Conservation (phyloP, 345 rosid genomes). For the Bruguiera gymnorhiza region DNA sequence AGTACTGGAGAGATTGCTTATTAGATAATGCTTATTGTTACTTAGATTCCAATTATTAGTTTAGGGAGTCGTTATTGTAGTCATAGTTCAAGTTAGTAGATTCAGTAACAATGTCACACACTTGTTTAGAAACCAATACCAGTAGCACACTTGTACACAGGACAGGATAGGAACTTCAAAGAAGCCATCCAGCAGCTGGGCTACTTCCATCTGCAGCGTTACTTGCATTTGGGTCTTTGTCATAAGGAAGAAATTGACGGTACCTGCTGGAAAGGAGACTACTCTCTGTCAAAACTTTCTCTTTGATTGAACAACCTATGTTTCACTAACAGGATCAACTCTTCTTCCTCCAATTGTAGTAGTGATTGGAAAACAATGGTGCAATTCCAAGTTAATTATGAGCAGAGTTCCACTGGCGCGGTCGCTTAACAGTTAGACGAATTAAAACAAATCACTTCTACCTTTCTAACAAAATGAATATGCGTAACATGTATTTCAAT, state of each 20-base stretch:
- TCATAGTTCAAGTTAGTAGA: neutral
- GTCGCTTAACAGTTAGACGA: too few species aligned
- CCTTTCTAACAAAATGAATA: too few species aligned
- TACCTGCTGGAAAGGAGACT: constrained; percentile 7
- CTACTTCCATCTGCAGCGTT: neutral
- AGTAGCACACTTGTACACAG: neutral
- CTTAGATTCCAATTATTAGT: neutral
- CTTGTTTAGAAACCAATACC: neutral
- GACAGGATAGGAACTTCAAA: neutral
- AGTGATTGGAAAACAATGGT: too few species aligned
- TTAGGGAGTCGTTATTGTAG: neutral
- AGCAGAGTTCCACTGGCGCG: too few species aligned
- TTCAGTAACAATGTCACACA: neutral
- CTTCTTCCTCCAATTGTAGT: too few species aligned
- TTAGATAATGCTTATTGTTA: neutral
- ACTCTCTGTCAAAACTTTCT: too few species aligned
- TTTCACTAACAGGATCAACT: too few species aligned
- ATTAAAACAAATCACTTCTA: too few species aligned
- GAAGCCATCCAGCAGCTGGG: constrained; percentile 11
- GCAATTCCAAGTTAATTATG: too few species aligned
- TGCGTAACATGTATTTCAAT: too few species aligned
- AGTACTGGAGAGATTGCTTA: too few species aligned
- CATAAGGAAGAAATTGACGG: constrained; percentile 2
- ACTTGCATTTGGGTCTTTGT: constrained; percentile 4
- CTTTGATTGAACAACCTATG: too few species aligned